These are phyloP conservation scores for Hylodesmum podocarpum DNA, from an alignment of 306 rosid genomes.

Conservation along the genomic window DNA sequence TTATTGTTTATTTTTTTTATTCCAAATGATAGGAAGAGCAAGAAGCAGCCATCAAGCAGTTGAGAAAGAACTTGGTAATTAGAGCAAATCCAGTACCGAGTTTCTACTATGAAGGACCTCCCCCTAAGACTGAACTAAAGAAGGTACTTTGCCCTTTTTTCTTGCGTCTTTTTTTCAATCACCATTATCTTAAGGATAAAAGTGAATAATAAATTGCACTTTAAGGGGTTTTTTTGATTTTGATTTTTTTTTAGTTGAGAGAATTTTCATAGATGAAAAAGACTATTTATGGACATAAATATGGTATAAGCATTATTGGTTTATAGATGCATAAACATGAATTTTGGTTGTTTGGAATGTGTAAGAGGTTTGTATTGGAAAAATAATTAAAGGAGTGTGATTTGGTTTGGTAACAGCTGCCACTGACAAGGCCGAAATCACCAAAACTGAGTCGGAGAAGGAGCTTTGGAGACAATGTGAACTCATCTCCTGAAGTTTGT, in stretches of 20 bases:
- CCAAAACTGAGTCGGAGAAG: constrained; percentile 85
- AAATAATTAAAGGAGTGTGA: not conserved
- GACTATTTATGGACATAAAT: not conserved
- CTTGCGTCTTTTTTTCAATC: not conserved
- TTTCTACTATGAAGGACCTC: constrained; percentile 91
- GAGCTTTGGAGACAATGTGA: constrained; percentile 69
- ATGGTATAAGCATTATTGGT: not conserved
- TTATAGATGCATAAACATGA: not conserved
- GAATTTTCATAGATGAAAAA: too few relatives aligned
- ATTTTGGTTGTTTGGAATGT: too few relatives aligned
- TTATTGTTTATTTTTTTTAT: constrained; percentile 14
- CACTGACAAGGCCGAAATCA: constrained; percentile 85
- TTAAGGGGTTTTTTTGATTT: too few relatives aligned
- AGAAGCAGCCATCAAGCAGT: constrained; percentile 86
- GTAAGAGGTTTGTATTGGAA: not conserved
- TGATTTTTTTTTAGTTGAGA: too few relatives aligned
- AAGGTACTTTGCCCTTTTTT: constrained; percentile 51
- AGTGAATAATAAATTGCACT: too few relatives aligned
- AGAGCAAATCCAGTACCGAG: constrained; percentile 97
- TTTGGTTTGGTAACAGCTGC: constrained; percentile 64
- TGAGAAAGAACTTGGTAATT: constrained; percentile 82
- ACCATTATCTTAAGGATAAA: too few relatives aligned
- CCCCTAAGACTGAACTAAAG: constrained; percentile 85
- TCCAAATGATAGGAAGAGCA: constrained; percentile 87
- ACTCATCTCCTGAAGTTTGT: constrained; percentile 45